These are phyloP conservation scores for Gentiana dahurica DNA, from an alignment of 257 asterid species.

Conservation along the genomic window DNA sequence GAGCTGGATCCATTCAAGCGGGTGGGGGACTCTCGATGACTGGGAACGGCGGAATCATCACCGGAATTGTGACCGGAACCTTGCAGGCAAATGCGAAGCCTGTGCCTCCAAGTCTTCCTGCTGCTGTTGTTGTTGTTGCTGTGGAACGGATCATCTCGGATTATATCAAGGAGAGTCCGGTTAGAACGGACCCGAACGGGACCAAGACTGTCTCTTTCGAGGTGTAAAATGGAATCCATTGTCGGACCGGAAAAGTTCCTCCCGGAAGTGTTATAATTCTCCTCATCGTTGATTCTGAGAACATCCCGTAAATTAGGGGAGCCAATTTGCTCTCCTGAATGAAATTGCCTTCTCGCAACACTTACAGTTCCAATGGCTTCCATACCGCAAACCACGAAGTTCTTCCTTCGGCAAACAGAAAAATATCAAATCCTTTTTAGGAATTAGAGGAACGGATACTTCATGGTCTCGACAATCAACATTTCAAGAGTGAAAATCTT, in stretches of 20 bases:
- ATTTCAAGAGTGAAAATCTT: too few relatives aligned
- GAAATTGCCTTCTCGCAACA: conserved; percentile 3
- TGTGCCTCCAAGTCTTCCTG: conserved; percentile 51
- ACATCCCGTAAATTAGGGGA: conserved; percentile 4
- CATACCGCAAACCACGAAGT: background rate
- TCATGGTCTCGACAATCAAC: too few relatives aligned
- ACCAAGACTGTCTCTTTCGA: conserved; percentile 7
- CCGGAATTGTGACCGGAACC: conserved; percentile 32
- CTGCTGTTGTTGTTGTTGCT: conserved; percentile 17
- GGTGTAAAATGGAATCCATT: conserved; percentile 15
- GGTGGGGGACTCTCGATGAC: conserved; percentile 16
- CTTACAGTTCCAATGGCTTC: background rate
- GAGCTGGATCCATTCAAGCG: conserved; percentile 1
- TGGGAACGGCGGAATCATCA: conserved; percentile 58
- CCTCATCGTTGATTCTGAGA: conserved; percentile 4
- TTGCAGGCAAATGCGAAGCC: conserved; percentile 35
- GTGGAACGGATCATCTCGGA: conserved; percentile 49
- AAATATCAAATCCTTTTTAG: too few relatives aligned
- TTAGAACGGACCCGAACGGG: conserved; percentile 15
- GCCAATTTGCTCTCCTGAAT: background rate
- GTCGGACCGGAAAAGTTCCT: conserved; percentile 5
- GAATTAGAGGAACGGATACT: too few relatives aligned
- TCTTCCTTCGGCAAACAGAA: too few relatives aligned
- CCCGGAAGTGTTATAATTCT: too few relatives aligned
- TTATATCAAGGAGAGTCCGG: conserved; percentile 52